Evolutionary conservation across 129 eudicot genomes (phyloP), one percentile per base, ranked within the genome.

Genomic region (Heracleum sosnowskyi): DNA sequence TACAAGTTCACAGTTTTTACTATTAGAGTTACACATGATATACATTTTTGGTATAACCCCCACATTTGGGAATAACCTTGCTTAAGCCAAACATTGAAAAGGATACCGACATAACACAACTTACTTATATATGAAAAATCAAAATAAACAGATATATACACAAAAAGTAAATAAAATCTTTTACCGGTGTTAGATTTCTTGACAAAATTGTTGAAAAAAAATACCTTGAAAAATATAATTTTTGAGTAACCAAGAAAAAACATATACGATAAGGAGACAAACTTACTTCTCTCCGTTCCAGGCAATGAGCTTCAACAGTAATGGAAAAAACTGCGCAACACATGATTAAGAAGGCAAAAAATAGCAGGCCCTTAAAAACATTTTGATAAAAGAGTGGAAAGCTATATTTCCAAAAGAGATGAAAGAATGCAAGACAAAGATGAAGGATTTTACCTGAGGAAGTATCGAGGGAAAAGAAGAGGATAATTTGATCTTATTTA

Each of bases 281-380:
- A 81, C 97, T 89, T 86, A 93, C 98, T 89, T 91, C 81, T 94
- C 96, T 29, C 98, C 98, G 70, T 94, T 88, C 98, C 98, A 94
- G 17, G 96, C 96, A 80, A 93, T 82, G 85, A 93, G 85, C 86
- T 93, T 93, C 85, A 93, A 89, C 89, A 91, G 75, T 78, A 93
- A 87, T 4, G 98, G 98, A 83, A 89, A 94, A 81, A 86, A 91
- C 96, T 94, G 95, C 80, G 88, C 42, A 76, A 44, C 39, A 51
- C 68, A 63, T 74, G 17, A 82, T 17, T 64, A 22, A 22, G 74
- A 31, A 53, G 49, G 5, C 72, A 36, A 4, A 5, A 34, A 36
- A 15, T 72, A 72, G 51, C 9, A 39, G 70, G 20, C 22, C 29
- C 15, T 64, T 29, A 20, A 11, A 11, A 16, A 33, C 39, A 33